Evolutionary conservation across 306 rosid species (phyloP).

Genomic region (Acacia acuminata): DNA sequence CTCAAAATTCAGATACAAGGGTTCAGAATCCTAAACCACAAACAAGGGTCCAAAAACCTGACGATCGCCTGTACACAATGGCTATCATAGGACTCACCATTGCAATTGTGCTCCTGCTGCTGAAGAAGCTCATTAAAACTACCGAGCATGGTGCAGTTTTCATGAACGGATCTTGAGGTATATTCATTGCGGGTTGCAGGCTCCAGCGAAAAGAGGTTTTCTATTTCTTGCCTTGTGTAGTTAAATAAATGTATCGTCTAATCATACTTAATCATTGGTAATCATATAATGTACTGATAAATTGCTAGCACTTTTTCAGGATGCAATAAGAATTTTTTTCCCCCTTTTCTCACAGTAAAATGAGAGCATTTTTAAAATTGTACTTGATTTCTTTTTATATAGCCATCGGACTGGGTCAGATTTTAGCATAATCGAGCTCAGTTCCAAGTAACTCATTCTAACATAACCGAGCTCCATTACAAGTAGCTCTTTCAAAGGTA

Average conservation of each 20-base stretch:
- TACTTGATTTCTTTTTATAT: not conserved
- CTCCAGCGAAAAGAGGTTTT: slow-evolving; percentile 18
- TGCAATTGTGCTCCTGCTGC: slow-evolving; percentile 78
- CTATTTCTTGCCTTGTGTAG: slow-evolving; percentile 9
- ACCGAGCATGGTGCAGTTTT: slow-evolving; percentile 71
- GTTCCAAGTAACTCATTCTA: too few relatives aligned
- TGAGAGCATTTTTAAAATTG: not conserved
- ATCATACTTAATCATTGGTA: not conserved
- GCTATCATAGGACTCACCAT: slow-evolving; percentile 93
- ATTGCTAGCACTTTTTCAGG: not conserved
- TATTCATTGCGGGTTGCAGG: slow-evolving; percentile 8
- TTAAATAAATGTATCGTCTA: slow-evolving; percentile 27
- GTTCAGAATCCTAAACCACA: slow-evolving; percentile 52
- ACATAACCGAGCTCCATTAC: too few relatives aligned
- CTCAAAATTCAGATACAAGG: slow-evolving; percentile 50
- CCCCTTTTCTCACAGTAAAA: not conserved
- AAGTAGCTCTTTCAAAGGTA: too few relatives aligned
- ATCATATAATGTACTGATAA: not conserved
- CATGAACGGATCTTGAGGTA: slow-evolving; percentile 75
- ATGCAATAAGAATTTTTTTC: not conserved
- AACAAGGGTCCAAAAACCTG: slow-evolving; percentile 56
- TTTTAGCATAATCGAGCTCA: too few relatives aligned
- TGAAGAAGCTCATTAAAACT: slow-evolving; percentile 84
- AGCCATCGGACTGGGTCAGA: too few relatives aligned
- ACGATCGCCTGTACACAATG: slow-evolving; percentile 82